These are phyloP conservation scores for Mycena crocata DNA, from an alignment of 768 basidiomycete genomes.

Conservation along the genomic window DNA sequence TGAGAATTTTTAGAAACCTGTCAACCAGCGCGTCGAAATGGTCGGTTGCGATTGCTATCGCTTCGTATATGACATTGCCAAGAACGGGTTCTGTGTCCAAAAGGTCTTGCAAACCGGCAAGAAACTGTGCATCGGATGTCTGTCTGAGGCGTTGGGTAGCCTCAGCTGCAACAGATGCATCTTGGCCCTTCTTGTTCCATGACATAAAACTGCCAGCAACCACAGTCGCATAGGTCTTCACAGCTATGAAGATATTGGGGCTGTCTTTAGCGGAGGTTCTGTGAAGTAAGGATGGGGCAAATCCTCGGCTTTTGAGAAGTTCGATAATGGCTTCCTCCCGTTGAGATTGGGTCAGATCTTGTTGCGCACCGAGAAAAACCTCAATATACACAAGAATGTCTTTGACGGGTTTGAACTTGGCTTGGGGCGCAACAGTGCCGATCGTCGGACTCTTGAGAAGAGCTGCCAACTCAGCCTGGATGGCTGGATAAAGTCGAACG, in stretches of 20 bases:
- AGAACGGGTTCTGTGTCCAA: not conserved
- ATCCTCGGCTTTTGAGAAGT: not conserved
- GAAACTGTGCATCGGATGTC: conserved; percentile 7
- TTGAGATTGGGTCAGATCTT: not conserved
- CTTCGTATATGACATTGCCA: not conserved
- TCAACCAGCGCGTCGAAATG: not conserved
- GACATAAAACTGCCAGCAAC: not conserved
- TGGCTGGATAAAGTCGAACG: not conserved
- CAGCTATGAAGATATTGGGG: not conserved
- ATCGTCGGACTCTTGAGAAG: not conserved
- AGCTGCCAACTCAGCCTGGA: not conserved
- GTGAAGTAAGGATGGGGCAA: not conserved
- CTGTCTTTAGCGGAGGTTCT: not conserved
- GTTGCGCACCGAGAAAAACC: not conserved
- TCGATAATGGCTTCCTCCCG: not conserved
- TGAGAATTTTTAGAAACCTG: not conserved
- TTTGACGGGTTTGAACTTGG: not conserved
- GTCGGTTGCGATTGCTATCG: not conserved
- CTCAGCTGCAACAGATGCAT: not conserved
- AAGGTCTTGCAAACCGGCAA: conserved; percentile 1
- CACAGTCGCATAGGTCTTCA: not conserved
- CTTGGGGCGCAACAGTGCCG: not conserved
- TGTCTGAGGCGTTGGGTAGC: not conserved
- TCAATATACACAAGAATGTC: conserved; percentile 8
- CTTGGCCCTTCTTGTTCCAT: not conserved